Base-by-base conservation (phyloP, 768 basidiomycete species). In the Mycena haematopus region DNA sequence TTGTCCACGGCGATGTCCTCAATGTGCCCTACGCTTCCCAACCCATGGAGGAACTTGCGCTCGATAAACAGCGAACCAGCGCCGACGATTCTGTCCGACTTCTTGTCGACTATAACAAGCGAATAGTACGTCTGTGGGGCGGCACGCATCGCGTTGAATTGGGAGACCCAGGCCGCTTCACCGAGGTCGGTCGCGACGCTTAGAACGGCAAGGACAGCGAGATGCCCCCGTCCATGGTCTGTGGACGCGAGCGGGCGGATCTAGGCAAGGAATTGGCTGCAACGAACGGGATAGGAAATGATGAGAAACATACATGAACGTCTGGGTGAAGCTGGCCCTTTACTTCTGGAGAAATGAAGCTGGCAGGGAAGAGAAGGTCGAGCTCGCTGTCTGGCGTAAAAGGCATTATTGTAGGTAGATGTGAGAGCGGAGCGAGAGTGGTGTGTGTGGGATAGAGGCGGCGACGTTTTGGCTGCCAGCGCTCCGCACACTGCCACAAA, bases 1-100 rank as follows among this genome's bases (percentile, higher is more conserved):
- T 90, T 88, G 76, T 92, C 87, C 21, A 99, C 96, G 3, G 94
- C 96, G 65, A 99, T 97, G 73, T 99, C 97, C 77, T 99, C 97
- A 65, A 99, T 95, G 72, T 99, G 97, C 0, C 96, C 97, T 15
- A 95, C 92, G 65, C 83, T 82, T 22, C 93, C 93, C n/a, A 93
- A 79, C 1, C 85, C 87, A 42, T 95, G 84, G 45, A 95, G 78
- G 82, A 99, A 98, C 79, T 99, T 99, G 78, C 91, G 90, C 77
- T 99, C 97, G 66, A 99, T 76, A 72, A 99, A 86, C 56, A 97
- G 79, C 8, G 87, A 84, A 21, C 96, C 96, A 40, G 90, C 86
- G 22, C 82, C 96, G 47, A 96, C 90, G 72, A 99, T 88, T 67
- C 79, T 78, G 79, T 97, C 93, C 1, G 87, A 83, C 15, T 79